Evolutionary conservation across 192 early-diverging fungal genomes (phyloP).

Genomic region (Paraglomus brasilianum): DNA sequence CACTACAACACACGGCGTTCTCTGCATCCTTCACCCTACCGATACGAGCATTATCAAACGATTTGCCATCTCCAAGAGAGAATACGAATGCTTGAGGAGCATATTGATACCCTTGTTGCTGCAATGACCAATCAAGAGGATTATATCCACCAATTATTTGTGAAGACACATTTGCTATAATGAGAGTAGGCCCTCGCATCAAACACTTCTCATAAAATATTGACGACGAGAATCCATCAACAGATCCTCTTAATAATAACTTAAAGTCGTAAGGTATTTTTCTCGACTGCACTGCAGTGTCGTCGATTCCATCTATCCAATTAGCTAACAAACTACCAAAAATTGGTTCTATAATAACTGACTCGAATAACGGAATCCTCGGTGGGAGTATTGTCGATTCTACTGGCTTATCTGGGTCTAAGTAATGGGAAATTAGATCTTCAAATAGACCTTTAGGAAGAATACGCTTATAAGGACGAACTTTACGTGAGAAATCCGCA

Average conservation of each 20-base stretch:
- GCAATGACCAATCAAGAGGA: neutral
- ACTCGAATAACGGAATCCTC: neutral
- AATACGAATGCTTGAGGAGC: slow-evolving; percentile 16
- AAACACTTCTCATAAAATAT: neutral
- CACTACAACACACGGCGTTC: neutral
- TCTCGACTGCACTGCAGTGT: neutral
- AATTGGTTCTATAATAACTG: neutral
- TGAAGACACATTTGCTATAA: slow-evolving; percentile 4
- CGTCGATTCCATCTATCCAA: slow-evolving; percentile 11
- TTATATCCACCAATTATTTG: slow-evolving; percentile 17
- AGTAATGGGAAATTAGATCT: slow-evolving; percentile 10
- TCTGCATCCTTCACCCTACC: neutral
- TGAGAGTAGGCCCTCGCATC: neutral
- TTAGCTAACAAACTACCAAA: neutral
- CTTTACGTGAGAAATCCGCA: slow-evolving; percentile 3
- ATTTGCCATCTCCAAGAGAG: slow-evolving; percentile 8
- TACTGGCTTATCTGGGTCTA: slow-evolving; percentile 1
- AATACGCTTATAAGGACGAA: slow-evolving; percentile 7
- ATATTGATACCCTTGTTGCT: slow-evolving; percentile 1
- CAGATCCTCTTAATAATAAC: slow-evolving; percentile 2
- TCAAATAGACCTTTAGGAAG: slow-evolving; percentile 10
- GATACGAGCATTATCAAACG: neutral
- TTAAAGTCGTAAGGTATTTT: neutral
- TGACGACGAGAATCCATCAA: neutral
- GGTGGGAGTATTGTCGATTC: neutral